Conservation (phyloP, 345 rosid genomes). For the Linum tenue region DNA sequence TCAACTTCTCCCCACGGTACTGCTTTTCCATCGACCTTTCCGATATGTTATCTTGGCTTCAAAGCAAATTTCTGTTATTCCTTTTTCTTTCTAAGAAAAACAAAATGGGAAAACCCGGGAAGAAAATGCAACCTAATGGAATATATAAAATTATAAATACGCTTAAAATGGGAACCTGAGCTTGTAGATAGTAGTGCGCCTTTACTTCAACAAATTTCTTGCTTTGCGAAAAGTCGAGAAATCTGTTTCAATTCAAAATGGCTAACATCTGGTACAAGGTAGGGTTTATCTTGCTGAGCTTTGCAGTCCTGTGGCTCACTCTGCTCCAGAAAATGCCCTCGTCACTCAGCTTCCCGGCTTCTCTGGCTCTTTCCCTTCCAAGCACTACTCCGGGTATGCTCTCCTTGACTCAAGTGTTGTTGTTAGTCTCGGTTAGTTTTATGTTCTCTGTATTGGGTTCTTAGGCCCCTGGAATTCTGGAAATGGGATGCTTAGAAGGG, state of each 20-base stretch:
- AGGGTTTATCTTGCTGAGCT: slow-evolving; percentile 15
- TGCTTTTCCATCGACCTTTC: not conserved
- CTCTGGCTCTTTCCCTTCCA: not conserved
- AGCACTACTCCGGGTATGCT: not conserved
- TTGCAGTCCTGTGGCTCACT: not conserved
- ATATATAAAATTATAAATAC: not conserved
- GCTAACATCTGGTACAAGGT: slow-evolving; percentile 13
- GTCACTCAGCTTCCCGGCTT: not conserved
- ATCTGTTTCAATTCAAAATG: slow-evolving; percentile 2
- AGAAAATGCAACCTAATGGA: not conserved
- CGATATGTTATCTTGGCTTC: not conserved
- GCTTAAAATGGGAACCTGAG: no score
- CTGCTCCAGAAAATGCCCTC: not conserved
- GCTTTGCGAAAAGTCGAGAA: not conserved
- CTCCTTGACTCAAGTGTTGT: not conserved
- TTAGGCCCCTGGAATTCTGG: not conserved
- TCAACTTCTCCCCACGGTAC: not conserved
- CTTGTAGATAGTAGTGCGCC: not conserved
- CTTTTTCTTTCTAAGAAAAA: no score
- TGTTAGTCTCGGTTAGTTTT: not conserved
- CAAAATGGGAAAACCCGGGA: no score
- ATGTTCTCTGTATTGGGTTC: not conserved
- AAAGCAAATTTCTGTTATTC: not conserved
- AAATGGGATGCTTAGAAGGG: not conserved
- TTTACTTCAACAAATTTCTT: not conserved